Conservation (phyloP, 78 protist genomes). For the Dictyostelium brefeldianum region DNA sequence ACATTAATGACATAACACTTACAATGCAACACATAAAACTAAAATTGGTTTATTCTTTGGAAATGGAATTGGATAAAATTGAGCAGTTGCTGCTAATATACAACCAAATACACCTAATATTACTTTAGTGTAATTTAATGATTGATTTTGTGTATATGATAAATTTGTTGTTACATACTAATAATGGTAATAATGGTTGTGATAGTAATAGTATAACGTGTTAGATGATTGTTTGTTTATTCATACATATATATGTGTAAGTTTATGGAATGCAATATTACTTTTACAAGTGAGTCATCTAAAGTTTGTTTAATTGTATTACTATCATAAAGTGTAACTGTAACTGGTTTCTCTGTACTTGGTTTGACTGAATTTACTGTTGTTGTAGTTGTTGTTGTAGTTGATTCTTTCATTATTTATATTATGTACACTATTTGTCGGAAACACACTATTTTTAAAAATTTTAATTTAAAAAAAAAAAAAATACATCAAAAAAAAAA, state of each 20-base stretch:
- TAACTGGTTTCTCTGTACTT: conserved; percentile 7
- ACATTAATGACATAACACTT: background rate
- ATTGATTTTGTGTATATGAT: conserved; percentile 44
- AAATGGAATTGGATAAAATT: conserved; percentile 75
- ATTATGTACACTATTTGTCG: background rate
- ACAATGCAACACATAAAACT: conserved; percentile 68
- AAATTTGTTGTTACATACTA: conserved; percentile 33
- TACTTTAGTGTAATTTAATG: conserved; percentile 48
- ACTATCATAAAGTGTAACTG: conserved; percentile 50
- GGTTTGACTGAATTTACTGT: background rate
- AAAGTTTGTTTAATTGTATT: conserved; percentile 51
- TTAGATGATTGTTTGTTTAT: background rate
- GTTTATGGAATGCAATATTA: background rate
- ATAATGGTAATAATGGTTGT: too few relatives aligned
- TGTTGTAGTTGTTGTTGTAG: background rate
- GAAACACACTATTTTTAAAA: background rate
- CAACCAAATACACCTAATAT: conserved; percentile 61
- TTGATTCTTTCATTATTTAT: background rate
- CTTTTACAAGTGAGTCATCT: conserved; percentile 69
- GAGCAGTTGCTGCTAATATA: conserved; percentile 43
- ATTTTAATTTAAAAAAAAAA: too few relatives aligned
- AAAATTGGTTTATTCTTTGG: conserved; percentile 80
- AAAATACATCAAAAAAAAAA: too few relatives aligned
- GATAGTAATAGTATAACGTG: too few relatives aligned
- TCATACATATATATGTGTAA: too few relatives aligned